Evolutionary conservation across 345 rosid species (phyloP), one percentile per base, ranked within the genome.

Genomic region (Reutealis trisperma): DNA sequence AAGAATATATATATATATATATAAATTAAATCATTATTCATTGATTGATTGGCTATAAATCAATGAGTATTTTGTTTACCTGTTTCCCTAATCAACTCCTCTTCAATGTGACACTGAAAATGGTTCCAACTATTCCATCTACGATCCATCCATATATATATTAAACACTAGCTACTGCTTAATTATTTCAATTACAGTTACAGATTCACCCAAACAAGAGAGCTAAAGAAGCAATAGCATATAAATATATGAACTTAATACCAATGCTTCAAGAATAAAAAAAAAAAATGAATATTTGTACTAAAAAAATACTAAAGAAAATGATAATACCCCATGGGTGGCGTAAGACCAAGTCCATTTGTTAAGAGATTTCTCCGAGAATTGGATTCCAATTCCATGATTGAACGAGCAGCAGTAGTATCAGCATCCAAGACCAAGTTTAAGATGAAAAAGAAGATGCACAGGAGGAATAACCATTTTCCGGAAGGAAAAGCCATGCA

Each of bases 81-180:
- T 34, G 88, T 89, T 77, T 86, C 71, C 75, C 73, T 84, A 67
- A 87, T 89, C 79, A 89, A 41, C 18, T 73, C 77, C 75, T 89
- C 92, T 14, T 87, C 75, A 61, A 89, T 84, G 15, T 86, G 0
- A 24, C 92, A 87, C 0, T 45, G 52, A 58, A 89, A 89, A 69
- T 77, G 92, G 73, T 89, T 89, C 89, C 90, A 89, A 71, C 86
- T 89, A 63, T 87, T 89, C 92, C 92, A 87, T 77, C 92, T 89
- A 85, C 30, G 30, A 27, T 42, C 45, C 1, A 45, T 52, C 64
- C 15, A 5, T 49, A 51, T 73, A 3, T 44, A 8, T 42, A 54
- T 63, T 27, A 27, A 27, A 27, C 30, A 27, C 30, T 27, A 27
- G 30, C 30, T 27, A 27, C 30, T 27, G 30, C 30, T 27, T 27